A percentile compares a stretch with the other conserved stretches of the same genome.
Evolutionary conservation across 2,329 filamentous ascomycete genomes (phyloP).

Genomic region (Colletotrichum gigasporum): DNA sequence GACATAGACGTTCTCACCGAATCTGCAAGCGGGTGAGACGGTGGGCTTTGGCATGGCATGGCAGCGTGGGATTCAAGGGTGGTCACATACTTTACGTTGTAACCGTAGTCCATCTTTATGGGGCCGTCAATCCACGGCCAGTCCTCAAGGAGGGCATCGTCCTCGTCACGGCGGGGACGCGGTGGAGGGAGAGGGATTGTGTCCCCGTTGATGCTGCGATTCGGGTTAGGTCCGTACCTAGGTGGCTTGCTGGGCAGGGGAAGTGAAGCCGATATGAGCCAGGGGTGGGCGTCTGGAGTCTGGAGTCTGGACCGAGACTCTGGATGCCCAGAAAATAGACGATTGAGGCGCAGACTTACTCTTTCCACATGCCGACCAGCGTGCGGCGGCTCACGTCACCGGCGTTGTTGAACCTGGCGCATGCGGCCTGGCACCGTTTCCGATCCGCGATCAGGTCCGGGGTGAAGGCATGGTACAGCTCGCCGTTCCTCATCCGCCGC

Average conservation of each 20-base stretch:
- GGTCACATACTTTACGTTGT: conserved; percentile 67
- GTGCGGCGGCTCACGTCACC: conserved; percentile 68
- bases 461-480: conserved; percentile 79
- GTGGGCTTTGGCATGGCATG: background rate
- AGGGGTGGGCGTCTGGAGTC: background rate
- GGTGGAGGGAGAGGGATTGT: conserved; percentile 69
- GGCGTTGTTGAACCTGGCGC: conserved; percentile 70
- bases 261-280: background rate
- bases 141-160: conserved; percentile 70
- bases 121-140: conserved; percentile 77
- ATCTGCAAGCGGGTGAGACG: conserved; percentile 40
- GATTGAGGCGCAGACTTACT: conserved; percentile 60
- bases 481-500: conserved; percentile 69
- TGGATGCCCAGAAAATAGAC: background rate
- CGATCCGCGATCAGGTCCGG: conserved; percentile 73
- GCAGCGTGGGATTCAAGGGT: background rate
- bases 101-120: conserved; percentile 80
- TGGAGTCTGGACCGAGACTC: conserved; percentile 1
- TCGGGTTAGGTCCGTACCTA: background rate
- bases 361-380: conserved; percentile 74
- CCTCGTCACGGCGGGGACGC: conserved; percentile 66
- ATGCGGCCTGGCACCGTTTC: conserved; percentile 69
- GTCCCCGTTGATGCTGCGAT: conserved; percentile 68
- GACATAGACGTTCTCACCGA: conserved; percentile 78
- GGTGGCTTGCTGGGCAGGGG: background rate